phyloP scores from a whole-genome alignment of 2,329 filamentous ascomycete species.

The Phyllosticta citribraziliensis region DNA sequence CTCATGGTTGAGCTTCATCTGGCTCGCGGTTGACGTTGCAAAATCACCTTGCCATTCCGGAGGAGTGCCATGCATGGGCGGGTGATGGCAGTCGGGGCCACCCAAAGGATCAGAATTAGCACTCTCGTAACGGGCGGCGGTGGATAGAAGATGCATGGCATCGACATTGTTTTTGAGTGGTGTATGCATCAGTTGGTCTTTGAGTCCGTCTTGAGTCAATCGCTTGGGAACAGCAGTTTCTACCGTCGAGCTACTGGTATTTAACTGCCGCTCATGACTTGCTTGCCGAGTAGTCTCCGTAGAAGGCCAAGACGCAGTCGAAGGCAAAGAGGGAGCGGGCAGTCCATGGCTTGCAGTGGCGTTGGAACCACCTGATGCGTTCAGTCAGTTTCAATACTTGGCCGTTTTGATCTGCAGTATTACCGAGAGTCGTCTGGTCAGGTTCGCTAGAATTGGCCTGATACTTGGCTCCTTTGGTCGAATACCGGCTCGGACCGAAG shows the following conservation, averaged over 20 bases:
- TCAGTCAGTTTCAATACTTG: not conserved
- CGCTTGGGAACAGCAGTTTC: not conserved
- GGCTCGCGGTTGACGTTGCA: not conserved
- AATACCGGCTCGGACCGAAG: slow-evolving; percentile 8
- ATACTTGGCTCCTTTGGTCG: not conserved
- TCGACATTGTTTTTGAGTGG: not conserved
- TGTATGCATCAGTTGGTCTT: slow-evolving; percentile 3
- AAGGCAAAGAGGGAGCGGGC: not conserved
- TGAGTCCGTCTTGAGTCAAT: not conserved
- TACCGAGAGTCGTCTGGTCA: not conserved
- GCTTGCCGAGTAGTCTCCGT: not conserved
- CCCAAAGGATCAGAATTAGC: not conserved
- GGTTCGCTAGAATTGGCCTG: not conserved
- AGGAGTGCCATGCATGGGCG: not conserved
- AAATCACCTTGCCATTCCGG: not conserved
- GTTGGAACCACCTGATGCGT: not conserved
- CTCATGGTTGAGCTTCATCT: not conserved
- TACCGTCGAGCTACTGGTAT: not conserved
- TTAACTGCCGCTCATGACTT: not conserved
- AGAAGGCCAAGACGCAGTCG: not conserved
- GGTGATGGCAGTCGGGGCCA: not conserved
- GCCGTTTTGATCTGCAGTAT: not conserved
- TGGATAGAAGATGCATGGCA: slow-evolving; percentile 1
- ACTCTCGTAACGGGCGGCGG: not conserved
- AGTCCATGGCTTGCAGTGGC: not conserved